Percentiles rank a stretch among this genome's conserved stretches.
Conservation (phyloP, 139 green algal genomes). For the Spirogloea muscicola region DNA sequence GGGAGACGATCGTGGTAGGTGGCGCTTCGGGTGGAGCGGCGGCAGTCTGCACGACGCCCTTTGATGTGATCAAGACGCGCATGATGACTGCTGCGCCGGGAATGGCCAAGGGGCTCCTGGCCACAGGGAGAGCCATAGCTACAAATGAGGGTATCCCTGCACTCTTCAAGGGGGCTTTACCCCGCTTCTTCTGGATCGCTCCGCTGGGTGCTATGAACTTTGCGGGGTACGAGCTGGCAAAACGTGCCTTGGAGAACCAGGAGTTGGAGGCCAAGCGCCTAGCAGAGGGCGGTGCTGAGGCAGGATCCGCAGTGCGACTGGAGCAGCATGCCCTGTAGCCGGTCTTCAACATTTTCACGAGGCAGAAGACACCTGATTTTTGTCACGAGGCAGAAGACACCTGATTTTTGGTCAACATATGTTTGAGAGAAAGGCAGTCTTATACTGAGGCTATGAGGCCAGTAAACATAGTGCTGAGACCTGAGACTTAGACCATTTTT, state of each 20-base stretch:
- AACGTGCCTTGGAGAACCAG: constrained; percentile 55
- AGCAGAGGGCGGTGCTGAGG: no score
- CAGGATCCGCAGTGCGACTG: no score
- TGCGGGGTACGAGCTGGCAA: constrained; percentile 69
- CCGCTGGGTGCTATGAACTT: constrained; percentile 75
- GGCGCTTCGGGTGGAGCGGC: constrained; percentile 58
- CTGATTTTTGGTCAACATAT: no score
- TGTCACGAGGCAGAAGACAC: no score
- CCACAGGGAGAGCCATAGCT: constrained; percentile 38
- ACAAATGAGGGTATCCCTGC: constrained; percentile 57
- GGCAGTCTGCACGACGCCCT: constrained; percentile 59
- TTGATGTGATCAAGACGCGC: constrained; percentile 72
- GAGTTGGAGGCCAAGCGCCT: constrained; percentile 3
- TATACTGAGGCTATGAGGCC: no score
- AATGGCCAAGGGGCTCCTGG: neutral
- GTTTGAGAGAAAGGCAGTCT: no score
- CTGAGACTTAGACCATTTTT: no score
- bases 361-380: no score
- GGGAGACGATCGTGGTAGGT: constrained; percentile 60
- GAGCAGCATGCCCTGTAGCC: no score
- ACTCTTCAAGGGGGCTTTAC: constrained; percentile 63
- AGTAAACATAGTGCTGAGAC: no score
- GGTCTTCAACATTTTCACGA: no score
- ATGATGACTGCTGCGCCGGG: constrained; percentile 59
- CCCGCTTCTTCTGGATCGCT: constrained; percentile 66